Evolutionary conservation across 768 basidiomycete species (phyloP), one percentile per base, ranked within the genome.

Genomic region (Pisolithus albus): DNA sequence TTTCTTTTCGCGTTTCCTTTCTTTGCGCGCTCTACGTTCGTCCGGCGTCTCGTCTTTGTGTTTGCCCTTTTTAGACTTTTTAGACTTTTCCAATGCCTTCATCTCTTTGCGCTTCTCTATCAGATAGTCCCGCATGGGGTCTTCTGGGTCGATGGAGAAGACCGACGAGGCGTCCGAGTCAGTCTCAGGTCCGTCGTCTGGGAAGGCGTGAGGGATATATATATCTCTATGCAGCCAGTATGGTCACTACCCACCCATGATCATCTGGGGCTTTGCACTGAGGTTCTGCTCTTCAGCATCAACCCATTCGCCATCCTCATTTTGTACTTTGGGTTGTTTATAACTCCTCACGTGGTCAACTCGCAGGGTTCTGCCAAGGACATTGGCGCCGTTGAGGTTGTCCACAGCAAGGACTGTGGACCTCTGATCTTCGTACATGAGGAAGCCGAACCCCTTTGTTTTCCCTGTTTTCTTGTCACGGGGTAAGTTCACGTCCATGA

Each of bases 391-490:
- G 62, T 96, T 98, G 69, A 99, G 83, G 72, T 99, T 99, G 73
- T 99, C 96, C 55, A 99, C 95, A 8, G 96, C 96, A 46, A 99
- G 77, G 47, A 97, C 68, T 6, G 96, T 99, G 53, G 92, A 95
- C 45, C 92, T 81, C 71, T 99, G 96, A 68, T 99, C 93, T 70
- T 95, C 92, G 68, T 98, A 99, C 96, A 98, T 97, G 56, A 98
- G 75, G 73, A 97, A 99, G 8, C 82, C 94, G 65, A 98, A 99
- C 2, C 96, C 96, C 62, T 73, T 83, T 0, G 86, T 76, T 64
- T 95, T 94, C 23, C 92, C 92, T 0, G 95, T 95, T 50, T 86
- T 77, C 64, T 93, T 94, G 72, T 96, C 92, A 46, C 94, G 80
- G 26, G 96, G 94, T 69, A 99, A 77, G 65, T 98, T 93, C 52